These are phyloP conservation scores for Colletotrichum tropicicola DNA, from an alignment of 2,329 filamentous ascomycete genomes.

Conservation along the genomic window DNA sequence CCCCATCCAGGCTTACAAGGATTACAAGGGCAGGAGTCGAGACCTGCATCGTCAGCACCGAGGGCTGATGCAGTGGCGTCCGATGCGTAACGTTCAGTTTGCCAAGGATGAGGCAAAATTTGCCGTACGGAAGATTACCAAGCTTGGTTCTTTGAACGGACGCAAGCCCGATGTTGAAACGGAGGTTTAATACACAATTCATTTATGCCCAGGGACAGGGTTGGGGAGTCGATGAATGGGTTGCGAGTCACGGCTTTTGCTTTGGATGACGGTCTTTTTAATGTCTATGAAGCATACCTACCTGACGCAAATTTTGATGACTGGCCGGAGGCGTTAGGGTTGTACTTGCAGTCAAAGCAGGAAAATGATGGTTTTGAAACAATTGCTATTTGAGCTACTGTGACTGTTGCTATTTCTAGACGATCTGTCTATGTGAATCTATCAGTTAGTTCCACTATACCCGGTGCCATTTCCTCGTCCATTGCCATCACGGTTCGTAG, in stretches of 20 bases:
- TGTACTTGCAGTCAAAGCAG: constrained; percentile 13
- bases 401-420: background rate
- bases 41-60: constrained; percentile 86
- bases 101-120: constrained; percentile 88
- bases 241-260: background rate
- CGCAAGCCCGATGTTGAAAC: constrained; percentile 91
- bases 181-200: constrained; percentile 57
- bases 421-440: background rate
- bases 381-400: background rate
- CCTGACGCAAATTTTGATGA: background rate
- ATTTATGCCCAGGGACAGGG: background rate
- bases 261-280: background rate
- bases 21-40: constrained; percentile 74
- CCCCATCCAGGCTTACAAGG: constrained; percentile 66
- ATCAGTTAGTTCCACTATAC: background rate
- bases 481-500: constrained; percentile 9
- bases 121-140: constrained; percentile 78
- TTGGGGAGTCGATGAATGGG: background rate
- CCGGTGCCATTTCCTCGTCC: constrained; percentile 18
- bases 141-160: constrained; percentile 80
- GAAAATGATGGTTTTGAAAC: constrained; percentile 13
- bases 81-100: constrained; percentile 85
- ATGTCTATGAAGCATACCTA: constrained; percentile 9
- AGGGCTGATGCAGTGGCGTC: constrained; percentile 95
- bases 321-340: background rate